These are phyloP conservation scores for Metschnikowia picachoensis DNA, from an alignment of 805 yeast species.

Conservation along the genomic window DNA sequence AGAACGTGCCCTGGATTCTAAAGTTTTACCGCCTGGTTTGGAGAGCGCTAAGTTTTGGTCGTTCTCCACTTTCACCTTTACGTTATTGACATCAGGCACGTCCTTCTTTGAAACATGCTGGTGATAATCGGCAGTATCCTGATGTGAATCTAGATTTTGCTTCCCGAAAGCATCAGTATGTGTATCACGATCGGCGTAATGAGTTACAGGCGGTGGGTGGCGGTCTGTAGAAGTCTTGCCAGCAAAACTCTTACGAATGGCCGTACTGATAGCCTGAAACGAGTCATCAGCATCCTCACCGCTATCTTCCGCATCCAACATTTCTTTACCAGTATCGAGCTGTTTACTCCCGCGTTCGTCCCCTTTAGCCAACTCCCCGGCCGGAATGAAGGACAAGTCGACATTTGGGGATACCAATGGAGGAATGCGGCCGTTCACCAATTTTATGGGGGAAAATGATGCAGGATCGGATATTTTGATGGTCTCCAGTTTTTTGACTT, in stretches of 20 bases:
- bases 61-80: slow-evolving; percentile 1
- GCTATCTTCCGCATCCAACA: background rate
- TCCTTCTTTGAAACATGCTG: background rate
- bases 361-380: slow-evolving; percentile 8
- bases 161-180: background rate
- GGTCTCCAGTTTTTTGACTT: no score
- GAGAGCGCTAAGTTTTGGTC: background rate
- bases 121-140: no score
- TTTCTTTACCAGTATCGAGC: background rate
- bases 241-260: slow-evolving; percentile 44
- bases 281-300: slow-evolving; percentile 31
- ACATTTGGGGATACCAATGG: slow-evolving; percentile 19
- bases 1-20: background rate
- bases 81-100: background rate
- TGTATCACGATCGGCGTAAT: background rate
- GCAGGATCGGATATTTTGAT: background rate
- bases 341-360: slow-evolving; percentile 11
- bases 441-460: slow-evolving; percentile 3
- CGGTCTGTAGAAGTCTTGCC: slow-evolving; percentile 22
- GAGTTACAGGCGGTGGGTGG: background rate
- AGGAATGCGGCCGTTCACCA: slow-evolving; percentile 5
- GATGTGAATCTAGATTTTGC: no score
- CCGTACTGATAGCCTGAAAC: slow-evolving; percentile 45
- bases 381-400: slow-evolving; percentile 24
- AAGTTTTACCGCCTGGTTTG: background rate